Base-by-base conservation (phyloP, 2,329 filamentous ascomycete genomes). In the Rosellinia necatrix region DNA sequence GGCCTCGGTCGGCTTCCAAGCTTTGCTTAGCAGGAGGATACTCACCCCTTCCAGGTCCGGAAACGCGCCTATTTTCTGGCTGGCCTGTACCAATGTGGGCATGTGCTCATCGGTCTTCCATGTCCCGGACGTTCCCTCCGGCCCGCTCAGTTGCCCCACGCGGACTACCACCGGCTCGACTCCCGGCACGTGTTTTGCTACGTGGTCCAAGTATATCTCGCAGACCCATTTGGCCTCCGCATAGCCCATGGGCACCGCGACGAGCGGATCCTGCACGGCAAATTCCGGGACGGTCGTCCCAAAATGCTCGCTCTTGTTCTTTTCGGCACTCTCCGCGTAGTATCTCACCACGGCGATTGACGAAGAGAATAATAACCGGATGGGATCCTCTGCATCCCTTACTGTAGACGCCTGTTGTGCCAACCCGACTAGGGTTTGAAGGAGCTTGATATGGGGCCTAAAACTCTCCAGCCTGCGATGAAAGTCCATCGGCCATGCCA, bases 101-200 rank as follows among this genome's bases (percentile, higher is more conserved):
- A 80, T 67, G 57, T 80, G 77, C 56, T 80, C 78, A 19, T 67
- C 67, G 0, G 71, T 64, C 47, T 79, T 80, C 78, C 77, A 80
- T 51, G 71, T 72, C 0, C 76, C 77, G 29, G 66, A 15, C 29
- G 53, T 74, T 4, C 57, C 67, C 9, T 64, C 69, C 0, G 75
- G 76, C 0, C 78, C 78, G 12, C 75, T 72, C 24, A 80, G 72
- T 48, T 80, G 78, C 2, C 76, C 78, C 0, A 74, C 69, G 3
- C 78, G 71, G 1, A 76, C 69, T 2, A 67, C 66, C 59, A 73
- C 72, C 0, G 75, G 61, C 22, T 71, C 69, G 59, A 80, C 74
- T 8, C 25, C 34, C 10, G 29, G n/a, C 6, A 10, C 15, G 10
- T 9, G 19, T 30, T 72, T 70, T 2, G 76, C 62, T 1, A 75